Conservation (phyloP, 345 rosid genomes). For the Firmiana major region DNA sequence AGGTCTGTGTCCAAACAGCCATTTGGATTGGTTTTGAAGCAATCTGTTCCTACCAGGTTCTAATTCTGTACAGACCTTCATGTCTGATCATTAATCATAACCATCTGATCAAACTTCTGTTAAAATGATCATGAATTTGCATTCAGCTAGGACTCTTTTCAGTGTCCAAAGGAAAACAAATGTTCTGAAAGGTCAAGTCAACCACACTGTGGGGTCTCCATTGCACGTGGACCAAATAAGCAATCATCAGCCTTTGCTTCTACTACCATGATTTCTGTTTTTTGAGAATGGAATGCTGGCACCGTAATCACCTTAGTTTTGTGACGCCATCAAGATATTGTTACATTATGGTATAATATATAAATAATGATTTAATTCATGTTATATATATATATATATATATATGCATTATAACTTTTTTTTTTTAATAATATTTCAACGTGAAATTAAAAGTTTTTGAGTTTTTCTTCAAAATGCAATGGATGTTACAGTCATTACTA, state of each 20-base stretch:
- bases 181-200: constrained; percentile 30
- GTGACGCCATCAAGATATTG: no score
- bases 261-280: neutral
- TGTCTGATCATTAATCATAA: constrained; percentile 22
- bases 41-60: constrained; percentile 8
- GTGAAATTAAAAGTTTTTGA: no score
- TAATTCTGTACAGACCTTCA: constrained; percentile 13
- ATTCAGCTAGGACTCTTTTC: neutral
- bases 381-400: no score
- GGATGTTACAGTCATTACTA: neutral
- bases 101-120: constrained; percentile 20
- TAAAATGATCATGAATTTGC: constrained; percentile 19
- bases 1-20: neutral
- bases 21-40: neutral
- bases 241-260: constrained; percentile 20
- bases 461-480: neutral
- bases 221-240: constrained; percentile 45
- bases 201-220: constrained; percentile 22
- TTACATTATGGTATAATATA: no score
- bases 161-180: neutral
- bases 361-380: no score
- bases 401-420: no score
- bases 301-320: constrained; percentile 4
- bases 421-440: no score
- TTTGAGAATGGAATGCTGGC: neutral